Evolutionary conservation across 1,284 basidiomycete genomes (phyloP).

Genomic region (Mycena sp.): DNA sequence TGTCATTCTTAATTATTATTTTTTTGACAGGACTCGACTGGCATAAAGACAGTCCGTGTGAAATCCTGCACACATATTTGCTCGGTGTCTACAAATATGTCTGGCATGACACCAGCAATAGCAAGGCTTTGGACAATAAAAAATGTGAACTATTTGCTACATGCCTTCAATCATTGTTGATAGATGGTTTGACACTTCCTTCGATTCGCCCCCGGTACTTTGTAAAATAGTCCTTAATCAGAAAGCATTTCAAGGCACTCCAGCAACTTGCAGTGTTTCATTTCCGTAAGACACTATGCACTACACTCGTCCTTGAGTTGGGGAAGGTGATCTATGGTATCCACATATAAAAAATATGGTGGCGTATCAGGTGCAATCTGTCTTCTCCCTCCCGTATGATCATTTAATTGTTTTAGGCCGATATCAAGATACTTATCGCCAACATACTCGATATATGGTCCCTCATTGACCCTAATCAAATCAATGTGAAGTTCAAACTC

Average conservation of each 20-base stretch:
- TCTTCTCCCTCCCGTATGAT: too few relatives aligned
- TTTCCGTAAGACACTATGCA: constrained; percentile 33
- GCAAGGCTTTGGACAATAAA: constrained; percentile 35
- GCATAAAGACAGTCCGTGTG: constrained; percentile 43
- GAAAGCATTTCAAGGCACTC: constrained; percentile 50
- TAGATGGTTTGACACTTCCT: constrained; percentile 39
- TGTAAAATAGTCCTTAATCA: constrained; percentile 44
- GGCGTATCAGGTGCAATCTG: constrained; percentile 39
- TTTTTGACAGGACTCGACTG: constrained; percentile 34
- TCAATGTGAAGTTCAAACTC: constrained; percentile 45
- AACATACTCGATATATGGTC: constrained; percentile 45
- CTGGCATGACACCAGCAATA: constrained; percentile 42
- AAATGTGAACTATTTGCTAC: constrained; percentile 36
- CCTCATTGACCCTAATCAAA: constrained; percentile 38
- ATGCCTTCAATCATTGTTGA: constrained; percentile 37
- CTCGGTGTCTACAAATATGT: constrained; percentile 50
- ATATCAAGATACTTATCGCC: constrained; percentile 39
- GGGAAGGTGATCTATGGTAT: constrained; percentile 48
- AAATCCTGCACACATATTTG: constrained; percentile 47
- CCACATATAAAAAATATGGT: constrained; percentile 45
- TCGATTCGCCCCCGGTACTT: constrained; percentile 41
- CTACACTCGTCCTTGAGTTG: constrained; percentile 30
- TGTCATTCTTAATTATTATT: background rate
- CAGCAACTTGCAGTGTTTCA: constrained; percentile 43
- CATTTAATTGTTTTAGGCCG: constrained; percentile 30